Percentiles rank a stretch among this genome's conserved stretches.
Evolutionary conservation across 768 basidiomycete genomes (phyloP).

Genomic region (Tremella mesenterica): DNA sequence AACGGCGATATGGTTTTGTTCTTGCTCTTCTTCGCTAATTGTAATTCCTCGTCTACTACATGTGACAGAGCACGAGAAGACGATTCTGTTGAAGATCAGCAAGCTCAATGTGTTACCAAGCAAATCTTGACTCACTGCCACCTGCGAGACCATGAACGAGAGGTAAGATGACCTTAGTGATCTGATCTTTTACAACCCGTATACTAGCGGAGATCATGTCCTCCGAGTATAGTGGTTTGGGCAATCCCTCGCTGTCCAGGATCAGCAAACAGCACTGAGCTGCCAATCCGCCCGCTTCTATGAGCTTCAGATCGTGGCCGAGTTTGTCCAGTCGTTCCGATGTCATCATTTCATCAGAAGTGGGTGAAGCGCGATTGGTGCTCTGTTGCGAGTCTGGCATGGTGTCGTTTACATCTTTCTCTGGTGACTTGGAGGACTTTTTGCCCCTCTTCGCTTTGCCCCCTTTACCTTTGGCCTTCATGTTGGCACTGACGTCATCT

Average conservation of each 20-base stretch:
- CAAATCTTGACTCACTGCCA: conserved; percentile 17
- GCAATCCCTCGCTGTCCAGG: conserved; percentile 65
- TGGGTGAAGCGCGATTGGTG: neutral
- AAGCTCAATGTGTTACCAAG: neutral
- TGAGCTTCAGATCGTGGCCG: conserved; percentile 51
- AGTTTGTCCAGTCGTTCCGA: conserved; percentile 33
- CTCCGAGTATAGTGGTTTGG: conserved; percentile 92
- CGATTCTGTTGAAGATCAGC: conserved; percentile 12
- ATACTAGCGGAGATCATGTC: conserved; percentile 79
- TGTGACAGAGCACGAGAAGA: conserved; percentile 25
- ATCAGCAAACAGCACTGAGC: conserved; percentile 75
- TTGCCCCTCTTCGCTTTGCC: neutral
- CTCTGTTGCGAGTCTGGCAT: no score
- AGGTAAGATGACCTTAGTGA: conserved; percentile 71
- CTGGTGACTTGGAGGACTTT: conserved; percentile 2
- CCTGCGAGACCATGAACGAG: conserved; percentile 60
- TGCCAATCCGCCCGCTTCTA: conserved; percentile 59
- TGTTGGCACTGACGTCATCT: conserved; percentile 46
- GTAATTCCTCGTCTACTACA: conserved; percentile 15
- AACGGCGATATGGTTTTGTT: conserved; percentile 11
- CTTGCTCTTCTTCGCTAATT: conserved; percentile 2
- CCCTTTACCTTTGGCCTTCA: conserved; percentile 48
- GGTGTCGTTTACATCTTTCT: conserved; percentile 10
- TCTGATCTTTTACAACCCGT: conserved; percentile 64
- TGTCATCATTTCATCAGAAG: conserved; percentile 42